Base-by-base conservation (phyloP, 2,329 filamentous ascomycete genomes). In the Fusarium secorum region DNA sequence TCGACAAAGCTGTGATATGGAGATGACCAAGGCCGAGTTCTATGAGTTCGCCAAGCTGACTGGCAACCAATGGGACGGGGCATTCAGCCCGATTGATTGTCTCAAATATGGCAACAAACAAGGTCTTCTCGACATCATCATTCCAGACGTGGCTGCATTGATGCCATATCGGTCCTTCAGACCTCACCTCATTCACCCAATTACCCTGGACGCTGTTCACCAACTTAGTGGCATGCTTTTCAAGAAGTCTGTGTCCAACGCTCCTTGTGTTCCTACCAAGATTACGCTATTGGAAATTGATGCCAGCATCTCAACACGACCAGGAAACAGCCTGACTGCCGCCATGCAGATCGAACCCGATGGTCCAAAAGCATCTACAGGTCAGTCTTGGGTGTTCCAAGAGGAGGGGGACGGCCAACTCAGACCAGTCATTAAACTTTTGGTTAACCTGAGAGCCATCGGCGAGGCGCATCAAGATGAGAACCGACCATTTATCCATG, bases 221-320 rank as follows among this genome's bases (percentile, higher is more conserved):
- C 58, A 61, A 28, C 58, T 61, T 5, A 46, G 52, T 6, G 58
- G 58, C 1, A 46, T 61, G 22, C 52, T 61, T 1, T 61, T 61
- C 26, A 61, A 61, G 52, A 61, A 61, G 11, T 61, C 58, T 26
- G 52, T 61, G 17, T 61, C 58, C 15, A 61, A 61, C 20, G 58
- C 58, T n/a, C 58, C 58, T 22, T 61, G 58, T 5, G 58, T 61
- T 2, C 58, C 58, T 5, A 61, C 52, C 18, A 61, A 61, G 22
- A 58, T 61, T 28, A 30, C 33, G 1, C 33, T 58, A 1, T 2
- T 61, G 7, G 58, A 61, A n/a, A 20, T 61, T 3, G 52, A 61
- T 33, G 58, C 52, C 28, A 58, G 33, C 1, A 39, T 61, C 1
- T 58, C 58, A 4, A 18, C 41, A 24, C 22, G 17, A 46, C 18